A percentile compares a stretch with the other conserved stretches of the same genome.
Conservation (phyloP, 164 flowering plant species). For the Liriodendron chinense region DNA sequence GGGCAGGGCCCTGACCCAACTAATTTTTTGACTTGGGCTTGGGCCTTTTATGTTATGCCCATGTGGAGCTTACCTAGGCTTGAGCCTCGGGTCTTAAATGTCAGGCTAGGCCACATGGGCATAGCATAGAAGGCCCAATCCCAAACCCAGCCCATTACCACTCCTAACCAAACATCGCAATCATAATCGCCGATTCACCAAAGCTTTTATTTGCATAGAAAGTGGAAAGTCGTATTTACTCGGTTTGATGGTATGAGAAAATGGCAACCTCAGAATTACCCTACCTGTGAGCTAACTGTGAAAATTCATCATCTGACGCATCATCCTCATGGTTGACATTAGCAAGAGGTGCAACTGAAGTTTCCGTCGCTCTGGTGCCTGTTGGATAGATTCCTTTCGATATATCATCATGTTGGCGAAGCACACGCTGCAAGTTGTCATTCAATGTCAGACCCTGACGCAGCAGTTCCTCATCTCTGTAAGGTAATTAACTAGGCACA, state of each 20-base stretch:
- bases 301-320: constrained; percentile 87
- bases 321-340: constrained; percentile 84
- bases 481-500: constrained; percentile 12
- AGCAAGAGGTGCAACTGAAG: constrained; percentile 52
- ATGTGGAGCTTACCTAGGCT: too few species aligned
- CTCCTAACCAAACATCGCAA: too few species aligned
- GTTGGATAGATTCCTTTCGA: constrained; percentile 44
- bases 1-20: too few species aligned
- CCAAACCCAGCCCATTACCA: too few species aligned
- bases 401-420: constrained; percentile 68
- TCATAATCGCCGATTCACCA: not conserved
- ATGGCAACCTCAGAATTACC: not conserved
- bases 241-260: not conserved
- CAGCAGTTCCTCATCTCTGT: constrained; percentile 87
- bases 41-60: too few species aligned
- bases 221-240: too few species aligned
- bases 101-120: too few species aligned
- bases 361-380: constrained; percentile 20
- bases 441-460: constrained; percentile 79
- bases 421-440: constrained; percentile 84
- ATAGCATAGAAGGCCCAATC: too few species aligned
- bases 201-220: not conserved
- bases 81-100: too few species aligned
- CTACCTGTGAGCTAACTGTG: constrained; percentile 83
- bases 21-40: too few species aligned